Conservation (phyloP, 2,329 filamentous ascomycete species). For the Colletotrichum plurivorum region DNA sequence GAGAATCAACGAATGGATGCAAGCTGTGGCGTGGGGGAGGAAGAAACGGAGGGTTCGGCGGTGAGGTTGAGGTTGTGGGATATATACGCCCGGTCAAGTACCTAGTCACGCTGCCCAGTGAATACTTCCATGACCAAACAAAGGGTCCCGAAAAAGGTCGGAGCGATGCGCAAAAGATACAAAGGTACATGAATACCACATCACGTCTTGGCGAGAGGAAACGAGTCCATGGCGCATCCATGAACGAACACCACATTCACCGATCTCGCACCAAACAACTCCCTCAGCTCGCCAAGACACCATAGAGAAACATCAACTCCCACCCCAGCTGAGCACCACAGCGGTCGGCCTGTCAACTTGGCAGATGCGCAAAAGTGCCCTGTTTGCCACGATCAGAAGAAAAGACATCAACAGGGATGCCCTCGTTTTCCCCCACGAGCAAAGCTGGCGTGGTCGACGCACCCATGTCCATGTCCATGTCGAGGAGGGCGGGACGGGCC, state of each 20-base stretch:
- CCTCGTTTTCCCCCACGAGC: constrained; percentile 1
- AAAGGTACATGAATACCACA: too few relatives aligned
- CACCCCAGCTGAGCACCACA: not conserved
- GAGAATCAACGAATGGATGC: not conserved
- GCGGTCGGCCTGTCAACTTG: constrained; percentile 4
- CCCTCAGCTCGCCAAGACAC: constrained; percentile 25
- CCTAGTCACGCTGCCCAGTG: not conserved
- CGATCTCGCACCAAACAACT: too few relatives aligned
- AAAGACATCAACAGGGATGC: not conserved
- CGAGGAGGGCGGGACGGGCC: constrained; percentile 35
- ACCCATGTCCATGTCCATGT: constrained; percentile 8
- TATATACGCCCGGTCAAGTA: constrained; percentile 10
- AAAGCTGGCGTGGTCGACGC: not conserved
- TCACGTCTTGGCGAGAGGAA: constrained; percentile 15
- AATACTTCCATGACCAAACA: too few relatives aligned
- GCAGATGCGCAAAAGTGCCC: constrained; percentile 9
- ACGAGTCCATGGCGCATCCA: not conserved
- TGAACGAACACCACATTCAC: too few relatives aligned
- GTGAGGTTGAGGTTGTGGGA: constrained; percentile 4
- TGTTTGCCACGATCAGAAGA: not conserved
- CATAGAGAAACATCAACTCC: constrained; percentile 10
- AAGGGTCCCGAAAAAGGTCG: too few relatives aligned
- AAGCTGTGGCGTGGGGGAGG: too few relatives aligned
- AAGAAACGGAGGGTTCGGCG: not conserved
- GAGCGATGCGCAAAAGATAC: too few relatives aligned